These are phyloP conservation scores for Chenopodium berlandieri DNA, from an alignment of 148 eudicot genomes.

Conservation along the genomic window DNA sequence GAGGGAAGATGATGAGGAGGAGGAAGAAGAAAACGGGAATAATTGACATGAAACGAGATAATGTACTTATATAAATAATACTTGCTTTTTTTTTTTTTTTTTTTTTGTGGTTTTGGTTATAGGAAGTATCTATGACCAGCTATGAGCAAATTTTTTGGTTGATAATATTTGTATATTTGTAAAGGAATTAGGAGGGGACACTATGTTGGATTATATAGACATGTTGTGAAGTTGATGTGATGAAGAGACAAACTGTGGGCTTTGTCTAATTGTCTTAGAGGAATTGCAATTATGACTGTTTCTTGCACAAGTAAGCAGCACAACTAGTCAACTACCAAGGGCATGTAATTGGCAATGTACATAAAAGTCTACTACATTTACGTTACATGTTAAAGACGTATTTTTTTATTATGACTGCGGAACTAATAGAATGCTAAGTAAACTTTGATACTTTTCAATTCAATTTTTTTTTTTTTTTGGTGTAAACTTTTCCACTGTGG, in stretches of 20 bases:
- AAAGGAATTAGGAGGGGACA: not conserved
- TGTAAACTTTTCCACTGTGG: too few species aligned
- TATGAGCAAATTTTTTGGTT: not conserved
- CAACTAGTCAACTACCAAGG: too few species aligned
- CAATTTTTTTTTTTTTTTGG: too few species aligned
- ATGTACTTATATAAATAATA: not conserved
- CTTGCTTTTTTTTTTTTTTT: not conserved
- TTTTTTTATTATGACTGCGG: too few species aligned
- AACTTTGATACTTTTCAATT: too few species aligned
- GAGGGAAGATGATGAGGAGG: not conserved
- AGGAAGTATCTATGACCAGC: not conserved
- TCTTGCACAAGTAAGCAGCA: too few species aligned
- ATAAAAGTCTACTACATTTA: too few species aligned
- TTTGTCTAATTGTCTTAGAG: not conserved
- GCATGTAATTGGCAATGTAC: too few species aligned
- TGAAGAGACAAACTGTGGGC: not conserved
- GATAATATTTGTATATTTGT: not conserved
- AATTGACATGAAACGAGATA: not conserved
- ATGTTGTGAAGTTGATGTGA: not conserved
- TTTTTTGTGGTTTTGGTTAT: not conserved
- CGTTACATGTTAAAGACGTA: too few species aligned
- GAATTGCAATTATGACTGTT: not conserved
- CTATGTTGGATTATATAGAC: not conserved
- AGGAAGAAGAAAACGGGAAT: not conserved
- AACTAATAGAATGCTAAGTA: too few species aligned